Base-by-base conservation (phyloP, 2,329 filamentous ascomycete genomes). In the Epichloe baconii region DNA sequence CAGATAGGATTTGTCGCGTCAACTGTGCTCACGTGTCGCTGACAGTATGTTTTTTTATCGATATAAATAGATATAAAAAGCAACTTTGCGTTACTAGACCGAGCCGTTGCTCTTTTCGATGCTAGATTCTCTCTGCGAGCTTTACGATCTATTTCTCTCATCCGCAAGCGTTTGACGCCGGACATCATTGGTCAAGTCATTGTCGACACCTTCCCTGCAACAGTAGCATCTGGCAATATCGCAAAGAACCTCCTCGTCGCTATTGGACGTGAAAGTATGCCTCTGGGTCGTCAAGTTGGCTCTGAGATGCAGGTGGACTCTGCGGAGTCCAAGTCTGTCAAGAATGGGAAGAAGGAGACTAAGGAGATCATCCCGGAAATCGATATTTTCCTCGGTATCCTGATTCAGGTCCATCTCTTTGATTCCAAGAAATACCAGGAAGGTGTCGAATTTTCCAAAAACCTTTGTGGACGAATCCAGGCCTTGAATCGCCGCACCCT, bases 51-150 rank as follows among this genome's bases (percentile, higher is more conserved):
- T 40, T 46, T 31, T 40, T 31, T 35, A 37, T 34, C 56, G 26
- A 23, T 47, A 37, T 23, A 31, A 26, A 40, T 65, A 97, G 93
- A 96, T 69, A 95, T 98, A 73, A 93, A 90, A 72, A 84, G 80
- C 76, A 96, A 94, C 72, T 96, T 96, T 66, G 80, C 82, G 49
- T 79, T 98, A 57, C 79, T 98, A 64, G 90, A 96, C 64, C 86
- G 89, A 63, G 93, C 90, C 58, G 91, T 98, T 57, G 78, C 83
- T 57, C 82, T 94, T 61, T 98, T 97, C 68, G 93, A 98, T 71
- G 82, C 90, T 53, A 84, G 93, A 74, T 98, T 96, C 72, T 88
- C 91, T 52, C 85, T 98, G 57, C 82, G 93, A 65, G 93, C 93
- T 55, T 80, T 98, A 57, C 86, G 93, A 62, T 95, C 90, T 61